phyloP scores from a whole-genome alignment of 176 grass and related monocot species.

The Oryza glumipatula region DNA sequence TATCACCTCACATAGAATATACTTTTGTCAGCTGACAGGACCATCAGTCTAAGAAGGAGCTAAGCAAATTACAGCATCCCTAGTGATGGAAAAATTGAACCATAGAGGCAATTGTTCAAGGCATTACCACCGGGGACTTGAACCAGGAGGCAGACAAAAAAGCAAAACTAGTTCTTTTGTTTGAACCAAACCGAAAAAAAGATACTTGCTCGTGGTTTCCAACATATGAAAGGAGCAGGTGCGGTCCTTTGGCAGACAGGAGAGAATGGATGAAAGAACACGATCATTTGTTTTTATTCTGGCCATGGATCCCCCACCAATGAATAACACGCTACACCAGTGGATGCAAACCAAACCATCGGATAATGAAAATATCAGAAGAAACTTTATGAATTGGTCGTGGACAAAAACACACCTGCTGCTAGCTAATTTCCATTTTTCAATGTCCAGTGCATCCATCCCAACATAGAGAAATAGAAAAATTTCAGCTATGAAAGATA shows the following conservation, averaged over 20 bases:
- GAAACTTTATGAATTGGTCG: slow-evolving; percentile 13
- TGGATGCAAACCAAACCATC: not conserved
- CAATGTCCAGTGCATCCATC: slow-evolving; percentile 99
- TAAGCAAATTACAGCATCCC: not conserved
- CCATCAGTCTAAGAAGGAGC: not conserved
- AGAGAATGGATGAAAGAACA: not conserved
- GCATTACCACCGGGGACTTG: not conserved
- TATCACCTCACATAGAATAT: slow-evolving; percentile 27
- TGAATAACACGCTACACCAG: too few relatives aligned
- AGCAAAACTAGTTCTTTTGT: not conserved
- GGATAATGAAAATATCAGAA: not conserved
- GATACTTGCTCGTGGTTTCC: not conserved
- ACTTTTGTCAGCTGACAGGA: slow-evolving; percentile 2
- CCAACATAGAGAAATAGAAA: slow-evolving; percentile 98
- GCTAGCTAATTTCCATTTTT: slow-evolving; percentile 95
- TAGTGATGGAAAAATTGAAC: not conserved
- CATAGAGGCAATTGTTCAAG: not conserved
- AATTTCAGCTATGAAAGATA: slow-evolving; percentile 93
- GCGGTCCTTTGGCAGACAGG: not conserved
- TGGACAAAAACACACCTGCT: slow-evolving; percentile 60
- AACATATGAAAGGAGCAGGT: not conserved
- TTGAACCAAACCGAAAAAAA: not conserved
- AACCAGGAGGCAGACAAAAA: not conserved
- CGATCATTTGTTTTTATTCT: not conserved
- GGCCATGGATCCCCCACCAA: not conserved